Percentiles rank a stretch among this genome's conserved stretches.
Evolutionary conservation across 352 stramenopile species (phyloP).

Genomic region (Phytophthora macrochlamydospora): DNA sequence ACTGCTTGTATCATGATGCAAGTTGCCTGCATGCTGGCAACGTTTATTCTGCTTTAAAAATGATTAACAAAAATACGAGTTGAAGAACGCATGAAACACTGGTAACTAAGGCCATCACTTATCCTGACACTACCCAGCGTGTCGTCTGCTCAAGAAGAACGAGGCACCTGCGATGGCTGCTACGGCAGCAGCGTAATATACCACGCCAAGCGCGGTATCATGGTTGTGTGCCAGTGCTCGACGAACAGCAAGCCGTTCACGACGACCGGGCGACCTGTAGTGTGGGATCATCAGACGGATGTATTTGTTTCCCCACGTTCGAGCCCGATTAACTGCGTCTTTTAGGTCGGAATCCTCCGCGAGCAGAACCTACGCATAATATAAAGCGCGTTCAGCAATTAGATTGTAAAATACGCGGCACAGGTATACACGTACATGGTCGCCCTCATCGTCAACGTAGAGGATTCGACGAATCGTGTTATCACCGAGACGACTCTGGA

Average conservation of each 20-base stretch:
- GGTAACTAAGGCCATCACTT: neutral
- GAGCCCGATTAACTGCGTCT: slow-evolving; percentile 75
- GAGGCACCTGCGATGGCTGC: slow-evolving; percentile 79
- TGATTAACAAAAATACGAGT: no score
- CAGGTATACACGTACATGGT: slow-evolving; percentile 54
- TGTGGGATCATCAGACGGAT: slow-evolving; percentile 75
- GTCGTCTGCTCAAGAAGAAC: slow-evolving; percentile 76
- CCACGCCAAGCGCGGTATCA: slow-evolving; percentile 70
- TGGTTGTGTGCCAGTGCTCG: slow-evolving; percentile 46
- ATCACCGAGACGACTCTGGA: slow-evolving; percentile 76
- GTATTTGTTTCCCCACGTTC: slow-evolving; percentile 86
- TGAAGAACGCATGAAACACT: no score
- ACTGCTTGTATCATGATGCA: no score
- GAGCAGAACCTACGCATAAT: slow-evolving; percentile 57
- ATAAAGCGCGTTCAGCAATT: slow-evolving; percentile 6
- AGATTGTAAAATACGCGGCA: slow-evolving; percentile 2
- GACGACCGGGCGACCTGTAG: slow-evolving; percentile 13
- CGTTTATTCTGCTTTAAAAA: no score
- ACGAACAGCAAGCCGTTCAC: slow-evolving; percentile 40
- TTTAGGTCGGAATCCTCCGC: slow-evolving; percentile 84
- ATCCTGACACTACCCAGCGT: neutral
- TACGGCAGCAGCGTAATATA: slow-evolving; percentile 79
- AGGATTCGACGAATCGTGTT: slow-evolving; percentile 78
- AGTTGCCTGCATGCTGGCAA: no score
- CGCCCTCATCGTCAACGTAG: slow-evolving; percentile 84